Evolutionary conservation across 2,329 filamentous ascomycete species (phyloP), one percentile per base, ranked within the genome.

Genomic region (Pseudogymnoascus sp.): DNA sequence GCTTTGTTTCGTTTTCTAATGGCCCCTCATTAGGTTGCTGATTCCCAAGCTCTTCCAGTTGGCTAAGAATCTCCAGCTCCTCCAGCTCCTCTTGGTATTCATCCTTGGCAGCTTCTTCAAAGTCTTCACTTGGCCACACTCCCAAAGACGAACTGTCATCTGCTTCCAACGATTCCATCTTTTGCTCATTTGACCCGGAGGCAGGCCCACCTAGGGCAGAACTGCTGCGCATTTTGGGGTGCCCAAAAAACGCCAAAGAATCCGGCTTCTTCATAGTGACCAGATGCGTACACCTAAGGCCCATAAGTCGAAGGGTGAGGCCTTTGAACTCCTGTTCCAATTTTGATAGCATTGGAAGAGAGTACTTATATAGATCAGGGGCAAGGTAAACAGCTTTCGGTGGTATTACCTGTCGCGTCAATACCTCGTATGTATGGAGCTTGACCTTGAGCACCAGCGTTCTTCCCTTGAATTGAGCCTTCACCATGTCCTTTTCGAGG

Each of bases 361-460:
- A 79, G 67, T 85, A 89, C 59, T 82, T 85, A 74, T 92, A 97
- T 3, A 99, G 74, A 67, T 99, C 94, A 38, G 92, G 86, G 0
- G 90, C 87, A 5, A 80, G 76, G 56, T 75, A 80, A 1, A 96
- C 79, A 0, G 91, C 84, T 64, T 85, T 88, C 0, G 89, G 86
- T 2, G 86, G 81, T 3, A 88, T 82, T 5, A 83, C 81, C 70
- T 99, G 94, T 30, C 94, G 80, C 0, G 92, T 95, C 58, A 90
- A 81, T 18, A 96, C 89, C 71, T 97, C 92, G 67, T 92, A 99
- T 0, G 91, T 96, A 71, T 96, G 90, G 6, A 97, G 76, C 71
- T 99, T 99, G 64, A 96, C 81, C 72, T 99, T 99, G 34, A 99
- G 76, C 19, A 90, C 90, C 1, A 99, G 75, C 0, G 92, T 97